Base-by-base conservation (phyloP, 2,329 filamentous ascomycete species). In the Ophiosphaerella herpotricha region DNA sequence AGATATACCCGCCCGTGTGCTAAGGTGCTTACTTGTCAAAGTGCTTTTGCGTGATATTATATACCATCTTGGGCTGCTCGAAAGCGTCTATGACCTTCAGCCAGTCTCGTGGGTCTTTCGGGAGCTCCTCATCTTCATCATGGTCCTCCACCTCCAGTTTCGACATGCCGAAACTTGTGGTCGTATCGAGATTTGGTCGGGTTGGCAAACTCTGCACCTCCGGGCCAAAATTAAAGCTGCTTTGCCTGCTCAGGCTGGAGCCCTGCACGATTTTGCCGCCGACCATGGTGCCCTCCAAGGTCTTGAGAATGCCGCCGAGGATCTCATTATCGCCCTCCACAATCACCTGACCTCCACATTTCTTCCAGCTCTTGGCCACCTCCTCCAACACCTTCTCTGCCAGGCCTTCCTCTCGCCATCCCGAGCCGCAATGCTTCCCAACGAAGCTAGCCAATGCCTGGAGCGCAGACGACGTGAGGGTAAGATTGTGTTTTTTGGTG, bases 401-500 rank as follows among this genome's bases (percentile, higher is more conserved):
- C 29, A 97, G 79, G 0, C 95, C 93, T 71, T 96, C 91, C 76
- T 97, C 92, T 64, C 93, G 85, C 94, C 94, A 99, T 86, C 87
- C 91, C 49, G 92, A 92, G 31, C 94, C 94, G 72, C 94, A 99
- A 73, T 96, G 89, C 61, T 90, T 87, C 9, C 94, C 95, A 45
- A 99, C 88, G 72, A 99, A 99, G 1, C 84, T 82, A 16, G 94
- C 92, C 29, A 99, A 81, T 39, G 89, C 85, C 71, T 93, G 87
- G 5, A 99, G 78, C 0, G 94, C 91, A 0, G 91, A 85, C 0
- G 93, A 94, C 7, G 90, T 92, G 45, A 99, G 84, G 0, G 92
- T 97, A 48, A 99, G 80, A 63, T 93, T 95, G 75, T 99, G 91
- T 69, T 97, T 99, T 74, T 97, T 97, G 2, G 94, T 99, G 60